Base-by-base conservation (phyloP, 208 protist genomes). In the Crithidia bombi region DNA sequence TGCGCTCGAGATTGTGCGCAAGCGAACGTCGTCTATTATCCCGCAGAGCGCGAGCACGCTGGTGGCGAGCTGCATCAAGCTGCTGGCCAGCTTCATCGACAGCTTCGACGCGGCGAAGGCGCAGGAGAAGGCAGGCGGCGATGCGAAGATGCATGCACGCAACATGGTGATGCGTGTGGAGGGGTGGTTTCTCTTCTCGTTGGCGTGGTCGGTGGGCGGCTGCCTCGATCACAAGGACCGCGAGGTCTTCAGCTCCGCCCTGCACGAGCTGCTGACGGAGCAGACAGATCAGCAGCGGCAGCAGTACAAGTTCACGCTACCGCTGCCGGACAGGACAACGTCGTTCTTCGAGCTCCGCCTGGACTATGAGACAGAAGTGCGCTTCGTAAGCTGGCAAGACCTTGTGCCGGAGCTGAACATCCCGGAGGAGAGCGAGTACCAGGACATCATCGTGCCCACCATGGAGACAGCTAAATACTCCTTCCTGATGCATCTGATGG, bases 391-490 rank as follows among this genome's bases (percentile, higher is more conserved):
- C 59, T 97, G 94, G 92, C 21, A 83, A 19, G 90, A 95, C 56
- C 78, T 86, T 39, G 82, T 97, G 52, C 83, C 86, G 3, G 90
- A 96, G 69, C 72, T 97, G 64, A 65, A 56, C 23, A 97, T 97
- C 65, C 65, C 81, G 3, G 83, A 92, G 61, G 87, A 83, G 43
- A 81, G 74, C 50, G 91, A 97, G 86, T 97, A 96, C 70, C 94
- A 97, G 64, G 87, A 96, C 65, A 92, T 99, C 62, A 98, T 98
- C 67, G 97, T 99, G 14, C 94, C 95, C 2, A 99, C 97, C 10
- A 89, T 81, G 44, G 97, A 98, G 65, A 98, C 96, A 14, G 86
- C 89, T 61, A 90, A 97, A 73, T 98, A 98, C 75, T 82, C 84
- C 10, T 98, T 91, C 67, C 71, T 98, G 26, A 73, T 98, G 50